Conservation (phyloP, 1,139 yeast species). For the Blastobotrys serpentis region DNA sequence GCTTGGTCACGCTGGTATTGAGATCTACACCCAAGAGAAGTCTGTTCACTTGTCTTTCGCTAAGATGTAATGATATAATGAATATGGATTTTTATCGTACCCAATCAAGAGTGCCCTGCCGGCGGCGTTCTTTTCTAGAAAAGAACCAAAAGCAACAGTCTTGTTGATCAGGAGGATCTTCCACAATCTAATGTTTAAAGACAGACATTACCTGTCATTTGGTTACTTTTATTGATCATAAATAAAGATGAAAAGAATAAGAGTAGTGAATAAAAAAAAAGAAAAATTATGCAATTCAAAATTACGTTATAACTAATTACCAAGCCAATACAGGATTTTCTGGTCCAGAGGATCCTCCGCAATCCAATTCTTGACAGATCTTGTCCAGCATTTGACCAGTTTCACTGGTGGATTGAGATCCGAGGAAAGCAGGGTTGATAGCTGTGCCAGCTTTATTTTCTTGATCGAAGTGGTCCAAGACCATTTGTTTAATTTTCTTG, state of each 20-base stretch:
- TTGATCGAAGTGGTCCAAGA: conserved; percentile 10
- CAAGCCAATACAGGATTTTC: conserved; percentile 16
- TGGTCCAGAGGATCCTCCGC: conserved; percentile 11
- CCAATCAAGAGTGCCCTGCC: too few species aligned
- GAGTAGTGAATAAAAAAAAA: too few species aligned
- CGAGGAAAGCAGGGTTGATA: conserved; percentile 17
- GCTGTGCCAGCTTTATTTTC: conserved; percentile 14
- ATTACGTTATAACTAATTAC: conserved; percentile 4
- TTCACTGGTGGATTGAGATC: conserved; percentile 13
- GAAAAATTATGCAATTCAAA: not conserved
- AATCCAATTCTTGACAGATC: conserved; percentile 18
- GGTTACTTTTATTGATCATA: too few species aligned
- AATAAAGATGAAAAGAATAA: too few species aligned
- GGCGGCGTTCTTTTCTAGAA: too few species aligned
- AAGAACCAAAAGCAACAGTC: too few species aligned
- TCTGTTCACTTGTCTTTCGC: conserved; percentile 45
- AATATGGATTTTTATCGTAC: not conserved
- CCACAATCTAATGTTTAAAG: too few species aligned
- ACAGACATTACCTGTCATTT: too few species aligned
- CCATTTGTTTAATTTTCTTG: conserved; percentile 11
- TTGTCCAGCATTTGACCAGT: conserved; percentile 15
- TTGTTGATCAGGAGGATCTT: too few species aligned
- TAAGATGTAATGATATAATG: conserved; percentile 5
- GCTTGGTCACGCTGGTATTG: conserved; percentile 80
- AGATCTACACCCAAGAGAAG: conserved; percentile 78